These are phyloP conservation scores for Phytophthora rubi DNA, from an alignment of 352 stramenopile species.

Conservation along the genomic window DNA sequence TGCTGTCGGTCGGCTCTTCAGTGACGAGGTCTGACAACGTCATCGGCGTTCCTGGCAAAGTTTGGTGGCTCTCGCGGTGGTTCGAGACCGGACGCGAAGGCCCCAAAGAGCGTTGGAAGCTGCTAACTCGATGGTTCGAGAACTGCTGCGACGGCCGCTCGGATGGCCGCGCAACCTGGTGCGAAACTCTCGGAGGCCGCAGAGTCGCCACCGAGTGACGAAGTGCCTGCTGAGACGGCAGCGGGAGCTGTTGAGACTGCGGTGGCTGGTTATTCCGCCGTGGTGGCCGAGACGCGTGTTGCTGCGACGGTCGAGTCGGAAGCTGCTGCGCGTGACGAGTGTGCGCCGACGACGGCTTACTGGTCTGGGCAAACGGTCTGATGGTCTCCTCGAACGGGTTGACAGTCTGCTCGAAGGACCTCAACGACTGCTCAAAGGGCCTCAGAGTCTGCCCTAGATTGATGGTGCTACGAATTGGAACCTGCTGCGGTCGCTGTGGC, in stretches of 20 bases:
- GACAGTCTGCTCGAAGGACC: constrained; percentile 26
- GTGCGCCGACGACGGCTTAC: constrained; percentile 3
- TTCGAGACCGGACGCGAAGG: neutral
- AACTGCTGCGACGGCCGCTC: neutral
- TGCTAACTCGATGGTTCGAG: constrained; percentile 1
- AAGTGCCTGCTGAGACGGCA: neutral
- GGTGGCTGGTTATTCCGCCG: constrained; percentile 6
- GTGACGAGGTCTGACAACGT: neutral
- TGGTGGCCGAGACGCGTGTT: neutral
- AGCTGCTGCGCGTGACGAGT: neutral
- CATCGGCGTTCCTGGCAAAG: neutral
- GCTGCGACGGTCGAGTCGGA: constrained; percentile 7
- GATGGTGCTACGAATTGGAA: constrained; percentile 1
- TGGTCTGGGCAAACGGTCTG: constrained; percentile 8
- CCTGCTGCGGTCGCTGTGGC: neutral
- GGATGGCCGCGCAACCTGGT: neutral
- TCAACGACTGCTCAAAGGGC: constrained; percentile 23
- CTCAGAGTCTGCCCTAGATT: constrained; percentile 20
- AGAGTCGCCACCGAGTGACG: constrained; percentile 3
- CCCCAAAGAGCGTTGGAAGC: neutral
- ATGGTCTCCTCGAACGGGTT: constrained; percentile 16
- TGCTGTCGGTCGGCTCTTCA: neutral
- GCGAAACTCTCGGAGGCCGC: neutral
- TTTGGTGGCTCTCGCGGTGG: neutral
- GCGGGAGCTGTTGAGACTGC: neutral